Evolutionary conservation across 768 basidiomycete genomes (phyloP), one percentile per base, ranked within the genome.

Genomic region (Leccinum uliginosum): DNA sequence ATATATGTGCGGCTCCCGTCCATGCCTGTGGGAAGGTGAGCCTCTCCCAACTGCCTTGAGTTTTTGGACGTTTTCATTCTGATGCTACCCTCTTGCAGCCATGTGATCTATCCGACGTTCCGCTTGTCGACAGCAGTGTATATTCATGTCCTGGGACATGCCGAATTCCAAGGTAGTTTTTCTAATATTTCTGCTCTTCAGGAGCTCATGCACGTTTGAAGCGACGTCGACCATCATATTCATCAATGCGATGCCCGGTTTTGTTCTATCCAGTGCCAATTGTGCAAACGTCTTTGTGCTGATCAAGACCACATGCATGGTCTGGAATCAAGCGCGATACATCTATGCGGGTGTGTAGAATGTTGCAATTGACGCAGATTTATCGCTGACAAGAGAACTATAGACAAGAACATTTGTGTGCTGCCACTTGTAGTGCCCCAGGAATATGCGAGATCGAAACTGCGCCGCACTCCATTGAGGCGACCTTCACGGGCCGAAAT

Each of bases 11-110:
- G 0, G 81, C 83, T 3, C 66, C 70, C 21, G 62, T 76, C 0
- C 85, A 86, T 57, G 76, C 76, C 38, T 86, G 85, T 53, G 84
- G 83, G 23, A 67, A 77, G 75, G 85, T 78, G 56, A 56, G 68
- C 1, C 17, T 3, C 2, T 14, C 2, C 5, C 17, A 5, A 6
- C 17, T 15, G 10, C 9, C 19, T 27, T 6, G 26, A 29, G 2
- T 9, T 0, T 19, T 2, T 8, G 9, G 14, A 11, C 0, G 14
- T 32, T 3, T 29, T 43, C 27, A 14, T 50, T 21, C 24, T 35
- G 30, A 59, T 19, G 1, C 0, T 17, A 8, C 27, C 0, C 14
- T 29, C 23, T 12, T 51, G 17, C 54, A 83, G 82, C 45, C 67
- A 3, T 82, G 83, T 51, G 70, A 65, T 52, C 58, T 81, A 19